phyloP scores from a whole-genome alignment of 441 rosid genomes.

The Melastoma candidum region DNA sequence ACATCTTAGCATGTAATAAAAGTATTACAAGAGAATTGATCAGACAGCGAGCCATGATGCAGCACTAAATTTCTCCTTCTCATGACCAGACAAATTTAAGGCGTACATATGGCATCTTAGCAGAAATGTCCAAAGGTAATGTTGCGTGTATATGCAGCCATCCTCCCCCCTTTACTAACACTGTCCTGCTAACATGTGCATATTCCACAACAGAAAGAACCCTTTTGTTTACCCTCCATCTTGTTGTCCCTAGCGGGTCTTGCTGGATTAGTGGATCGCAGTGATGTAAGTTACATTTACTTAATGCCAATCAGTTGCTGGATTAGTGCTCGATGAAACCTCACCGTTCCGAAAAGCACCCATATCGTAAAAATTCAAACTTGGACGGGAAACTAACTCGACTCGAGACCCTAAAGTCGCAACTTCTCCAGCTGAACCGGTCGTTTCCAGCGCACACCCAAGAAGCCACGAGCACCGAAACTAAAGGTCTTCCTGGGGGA shows the following conservation, averaged over 20 bases:
- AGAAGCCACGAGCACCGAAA: slow-evolving; percentile 18
- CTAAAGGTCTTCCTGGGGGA: slow-evolving; percentile 12
- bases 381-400: slow-evolving; percentile 5
- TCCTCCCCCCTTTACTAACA: too few species aligned
- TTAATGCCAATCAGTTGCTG: neutral
- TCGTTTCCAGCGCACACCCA: slow-evolving; percentile 10
- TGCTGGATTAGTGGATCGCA: slow-evolving; percentile 78
- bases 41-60: too few species aligned
- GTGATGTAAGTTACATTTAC: slow-evolving; percentile 48
- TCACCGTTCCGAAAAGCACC: slow-evolving; percentile 24
- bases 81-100: too few species aligned
- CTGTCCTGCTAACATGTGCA: neutral
- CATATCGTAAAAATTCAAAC: slow-evolving; percentile 17
- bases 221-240: slow-evolving; percentile 80
- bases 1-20: too few species aligned
- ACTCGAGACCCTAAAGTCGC: slow-evolving; percentile 16
- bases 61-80: too few species aligned
- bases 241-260: slow-evolving; percentile 75
- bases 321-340: slow-evolving; percentile 8
- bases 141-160: too few species aligned
- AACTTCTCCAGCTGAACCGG: slow-evolving; percentile 6
- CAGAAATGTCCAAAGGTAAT: too few species aligned
- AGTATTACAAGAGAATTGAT: too few species aligned
- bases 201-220: slow-evolving; percentile 64
- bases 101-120: too few species aligned